A percentile compares a stretch with the other conserved stretches of the same genome.
These are phyloP conservation scores for Abrus pulchellus DNA, from an alignment of 306 rosid genomes.

Conservation along the genomic window DNA sequence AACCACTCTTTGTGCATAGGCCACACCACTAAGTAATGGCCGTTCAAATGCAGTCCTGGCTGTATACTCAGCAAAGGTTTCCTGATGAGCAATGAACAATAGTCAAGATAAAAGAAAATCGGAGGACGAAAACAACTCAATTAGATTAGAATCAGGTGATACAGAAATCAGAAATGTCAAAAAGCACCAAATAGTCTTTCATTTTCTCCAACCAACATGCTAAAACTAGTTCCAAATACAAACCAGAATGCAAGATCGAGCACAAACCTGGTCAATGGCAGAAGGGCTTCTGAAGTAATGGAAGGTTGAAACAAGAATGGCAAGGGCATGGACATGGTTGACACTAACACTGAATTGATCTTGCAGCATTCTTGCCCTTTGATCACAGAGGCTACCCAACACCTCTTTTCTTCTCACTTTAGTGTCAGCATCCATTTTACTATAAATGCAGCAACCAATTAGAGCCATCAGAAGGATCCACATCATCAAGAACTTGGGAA, in stretches of 20 bases:
- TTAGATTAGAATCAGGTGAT: constrained; percentile 6
- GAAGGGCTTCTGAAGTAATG: constrained; percentile 89
- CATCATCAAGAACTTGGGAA: constrained; percentile 65
- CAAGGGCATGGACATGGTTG: constrained; percentile 97
- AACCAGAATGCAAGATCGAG: constrained; percentile 32
- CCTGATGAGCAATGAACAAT: constrained; percentile 57
- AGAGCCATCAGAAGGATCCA: constrained; percentile 74
- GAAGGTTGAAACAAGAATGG: constrained; percentile 96
- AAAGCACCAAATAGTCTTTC: not conserved
- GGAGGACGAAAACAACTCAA: not conserved
- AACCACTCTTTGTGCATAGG: constrained; percentile 87
- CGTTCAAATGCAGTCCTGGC: constrained; percentile 97
- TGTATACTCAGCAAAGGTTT: constrained; percentile 92
- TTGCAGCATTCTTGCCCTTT: constrained; percentile 97
- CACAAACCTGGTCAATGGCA: constrained; percentile 95
- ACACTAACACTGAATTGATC: constrained; percentile 98
- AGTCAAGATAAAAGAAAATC: constrained; percentile 14
- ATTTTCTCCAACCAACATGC: not conserved
- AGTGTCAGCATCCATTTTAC: constrained; percentile 76
- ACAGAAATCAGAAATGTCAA: constrained; percentile 27
- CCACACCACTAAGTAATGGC: constrained; percentile 97
- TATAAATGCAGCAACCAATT: constrained; percentile 63
- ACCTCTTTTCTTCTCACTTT: constrained; percentile 84
- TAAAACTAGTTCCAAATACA: constrained; percentile 22
- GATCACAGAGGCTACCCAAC: constrained; percentile 91